These are phyloP conservation scores for Beta lomatogona DNA, from an alignment of 179 eudicot genomes.

Conservation along the genomic window DNA sequence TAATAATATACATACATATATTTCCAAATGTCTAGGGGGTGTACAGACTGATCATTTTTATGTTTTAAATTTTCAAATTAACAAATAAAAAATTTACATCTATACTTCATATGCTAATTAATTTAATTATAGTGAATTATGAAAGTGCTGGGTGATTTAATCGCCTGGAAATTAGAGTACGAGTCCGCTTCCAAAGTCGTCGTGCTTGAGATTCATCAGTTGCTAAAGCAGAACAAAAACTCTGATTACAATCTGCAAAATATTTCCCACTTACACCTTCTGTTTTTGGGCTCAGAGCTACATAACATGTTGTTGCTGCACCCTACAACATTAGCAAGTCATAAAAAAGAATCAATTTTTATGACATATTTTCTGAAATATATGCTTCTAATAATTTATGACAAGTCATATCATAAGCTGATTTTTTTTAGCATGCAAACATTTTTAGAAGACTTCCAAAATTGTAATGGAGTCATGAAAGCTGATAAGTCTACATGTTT, in stretches of 20 bases:
- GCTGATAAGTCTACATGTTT: background rate
- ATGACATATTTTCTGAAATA: background rate
- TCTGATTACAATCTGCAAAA: constrained; percentile 85
- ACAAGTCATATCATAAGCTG: background rate
- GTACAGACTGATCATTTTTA: background rate
- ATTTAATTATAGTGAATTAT: background rate
- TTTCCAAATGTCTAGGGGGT: constrained; percentile 1
- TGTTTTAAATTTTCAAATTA: background rate
- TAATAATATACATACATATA: background rate
- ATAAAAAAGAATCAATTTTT: background rate
- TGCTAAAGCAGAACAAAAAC: constrained; percentile 61
- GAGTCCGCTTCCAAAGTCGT: constrained; percentile 61
- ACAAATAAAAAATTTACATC: background rate
- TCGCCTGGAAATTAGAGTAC: constrained; percentile 49
- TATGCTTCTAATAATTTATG: background rate
- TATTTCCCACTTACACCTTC: constrained; percentile 73
- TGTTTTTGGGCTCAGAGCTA: constrained; percentile 58
- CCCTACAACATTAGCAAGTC: constrained; percentile 19
- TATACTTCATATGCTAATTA: background rate
- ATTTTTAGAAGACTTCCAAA: background rate
- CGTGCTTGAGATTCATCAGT: constrained; percentile 52
- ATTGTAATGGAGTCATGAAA: background rate
- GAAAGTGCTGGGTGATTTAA: constrained; percentile 28
- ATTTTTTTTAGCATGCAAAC: background rate
- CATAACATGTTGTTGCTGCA: constrained; percentile 87